Evolutionary conservation across 2,329 filamentous ascomycete species (phyloP).

Genomic region (Botrytis galanthina): DNA sequence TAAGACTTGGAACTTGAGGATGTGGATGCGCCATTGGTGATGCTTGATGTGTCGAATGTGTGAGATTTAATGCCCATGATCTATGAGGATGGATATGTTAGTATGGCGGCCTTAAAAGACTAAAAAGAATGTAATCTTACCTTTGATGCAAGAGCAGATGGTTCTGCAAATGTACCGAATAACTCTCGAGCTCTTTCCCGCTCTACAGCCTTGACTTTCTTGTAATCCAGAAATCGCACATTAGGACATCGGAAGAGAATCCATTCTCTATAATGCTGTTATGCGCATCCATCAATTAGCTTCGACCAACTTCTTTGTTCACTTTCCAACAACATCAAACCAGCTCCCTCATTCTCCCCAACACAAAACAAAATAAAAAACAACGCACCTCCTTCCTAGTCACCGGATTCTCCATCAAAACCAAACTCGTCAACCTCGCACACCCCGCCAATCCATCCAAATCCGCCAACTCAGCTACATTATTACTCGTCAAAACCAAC

Average conservation of each 20-base stretch:
- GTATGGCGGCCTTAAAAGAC: neutral
- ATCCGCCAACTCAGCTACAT: conserved; percentile 79
- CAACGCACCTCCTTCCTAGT: conserved; percentile 80
- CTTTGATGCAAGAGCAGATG: conserved; percentile 75
- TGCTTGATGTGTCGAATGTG: conserved; percentile 55
- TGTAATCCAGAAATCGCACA: conserved; percentile 88
- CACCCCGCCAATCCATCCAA: conserved; percentile 75
- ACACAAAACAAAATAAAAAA: neutral
- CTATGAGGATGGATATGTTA: conserved; percentile 40
- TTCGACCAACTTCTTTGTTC: neutral
- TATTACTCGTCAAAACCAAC: conserved; percentile 80
- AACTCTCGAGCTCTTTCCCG: conserved; percentile 72
- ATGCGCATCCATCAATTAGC: conserved; percentile 13
- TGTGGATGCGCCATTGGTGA: conserved; percentile 46
- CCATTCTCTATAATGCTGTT: conserved; percentile 87
- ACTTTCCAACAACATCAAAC: neutral
- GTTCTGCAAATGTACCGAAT: conserved; percentile 76
- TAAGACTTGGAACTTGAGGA: conserved; percentile 62
- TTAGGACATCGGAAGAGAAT: conserved; percentile 81
- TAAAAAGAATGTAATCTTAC: conserved; percentile 41
- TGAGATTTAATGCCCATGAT: conserved; percentile 84
- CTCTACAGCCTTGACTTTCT: conserved; percentile 86
- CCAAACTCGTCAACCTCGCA: conserved; percentile 71
- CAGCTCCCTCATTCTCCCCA: neutral
- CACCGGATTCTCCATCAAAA: conserved; percentile 83